Evolutionary conservation across 2,329 filamentous ascomycete species (phyloP).

Genomic region (Dothideomycetes sp.): DNA sequence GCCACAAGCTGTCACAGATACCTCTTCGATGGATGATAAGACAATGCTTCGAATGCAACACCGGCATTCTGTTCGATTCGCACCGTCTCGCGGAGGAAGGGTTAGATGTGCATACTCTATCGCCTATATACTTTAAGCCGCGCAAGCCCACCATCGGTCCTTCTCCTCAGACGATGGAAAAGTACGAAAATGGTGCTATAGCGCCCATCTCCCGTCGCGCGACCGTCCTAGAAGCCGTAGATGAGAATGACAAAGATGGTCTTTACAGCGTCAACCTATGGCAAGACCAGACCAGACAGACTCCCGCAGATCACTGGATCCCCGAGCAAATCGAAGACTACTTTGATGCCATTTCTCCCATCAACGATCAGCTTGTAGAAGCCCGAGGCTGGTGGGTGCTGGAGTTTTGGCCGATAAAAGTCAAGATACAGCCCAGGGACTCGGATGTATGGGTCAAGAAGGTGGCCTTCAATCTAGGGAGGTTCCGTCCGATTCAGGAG

Average conservation of each 20-base stretch:
- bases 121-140: conserved; percentile 25
- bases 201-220: conserved; percentile 22
- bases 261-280: conserved; percentile 16
- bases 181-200: conserved; percentile 22
- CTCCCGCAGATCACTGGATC: conserved; percentile 14
- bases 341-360: conserved; percentile 29
- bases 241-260: conserved; percentile 12
- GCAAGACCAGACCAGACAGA: conserved; percentile 11
- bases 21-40: conserved; percentile 39
- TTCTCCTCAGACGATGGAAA: conserved; percentile 24
- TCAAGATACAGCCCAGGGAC: conserved; percentile 21
- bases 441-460: conserved; percentile 27
- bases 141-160: conserved; percentile 23
- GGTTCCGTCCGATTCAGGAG: conserved; percentile 26
- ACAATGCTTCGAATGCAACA: conserved; percentile 36
- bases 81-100: conserved; percentile 29
- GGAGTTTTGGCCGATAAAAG: conserved; percentile 32
- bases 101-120: conserved; percentile 31
- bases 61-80: conserved; percentile 32
- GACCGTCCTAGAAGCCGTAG: conserved; percentile 13
- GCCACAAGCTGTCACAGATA: conserved; percentile 34
- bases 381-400: conserved; percentile 33
- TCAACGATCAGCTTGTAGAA: conserved; percentile 29
- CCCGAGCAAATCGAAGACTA: conserved; percentile 33
- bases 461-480: conserved; percentile 27